A percentile compares a stretch with the other conserved stretches of the same genome.
Evolutionary conservation across 2,329 filamentous ascomycete species (phyloP).

Genomic region (Penicillium sp.): DNA sequence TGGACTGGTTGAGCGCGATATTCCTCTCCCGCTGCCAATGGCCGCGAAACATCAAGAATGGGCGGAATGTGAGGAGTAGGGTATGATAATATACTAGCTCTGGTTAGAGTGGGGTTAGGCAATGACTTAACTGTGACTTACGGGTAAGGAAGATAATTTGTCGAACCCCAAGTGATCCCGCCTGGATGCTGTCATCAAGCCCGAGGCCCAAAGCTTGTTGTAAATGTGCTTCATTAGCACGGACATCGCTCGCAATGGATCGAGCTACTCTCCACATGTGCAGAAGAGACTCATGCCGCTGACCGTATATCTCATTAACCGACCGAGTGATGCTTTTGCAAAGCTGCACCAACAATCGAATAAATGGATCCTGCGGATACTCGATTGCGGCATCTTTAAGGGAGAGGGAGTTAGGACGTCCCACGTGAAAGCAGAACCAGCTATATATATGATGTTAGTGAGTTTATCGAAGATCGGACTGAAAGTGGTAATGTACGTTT

Average conservation of each 20-base stretch:
- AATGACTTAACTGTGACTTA: conserved; percentile 23
- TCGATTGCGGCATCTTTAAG: conserved; percentile 41
- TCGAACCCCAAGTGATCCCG: conserved; percentile 41
- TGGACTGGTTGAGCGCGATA: conserved; percentile 11
- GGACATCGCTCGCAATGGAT: conserved; percentile 35
- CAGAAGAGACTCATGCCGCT: conserved; percentile 41
- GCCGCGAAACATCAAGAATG: conserved; percentile 48
- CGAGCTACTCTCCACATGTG: conserved; percentile 40
- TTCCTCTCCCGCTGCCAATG: conserved; percentile 41
- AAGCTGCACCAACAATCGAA: conserved; percentile 39
- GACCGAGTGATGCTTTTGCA: conserved; percentile 45
- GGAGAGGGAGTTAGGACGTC: conserved; percentile 44
- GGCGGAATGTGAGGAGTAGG: conserved; percentile 45
- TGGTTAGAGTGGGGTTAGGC: not conserved
- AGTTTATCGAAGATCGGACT: not conserved
- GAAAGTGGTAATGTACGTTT: conserved; percentile 37
- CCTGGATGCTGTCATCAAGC: conserved; percentile 39
- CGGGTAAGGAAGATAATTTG: conserved; percentile 45
- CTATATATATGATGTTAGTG: conserved; percentile 23
- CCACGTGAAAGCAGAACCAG: conserved; percentile 48
- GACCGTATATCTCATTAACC: conserved; percentile 44
- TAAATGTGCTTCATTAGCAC: conserved; percentile 28
- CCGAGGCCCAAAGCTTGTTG: conserved; percentile 34
- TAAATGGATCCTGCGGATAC: conserved; percentile 41
- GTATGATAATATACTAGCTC: conserved; percentile 47